These are phyloP conservation scores for Populus tremula DNA, from an alignment of 345 rosid genomes.

Conservation along the genomic window DNA sequence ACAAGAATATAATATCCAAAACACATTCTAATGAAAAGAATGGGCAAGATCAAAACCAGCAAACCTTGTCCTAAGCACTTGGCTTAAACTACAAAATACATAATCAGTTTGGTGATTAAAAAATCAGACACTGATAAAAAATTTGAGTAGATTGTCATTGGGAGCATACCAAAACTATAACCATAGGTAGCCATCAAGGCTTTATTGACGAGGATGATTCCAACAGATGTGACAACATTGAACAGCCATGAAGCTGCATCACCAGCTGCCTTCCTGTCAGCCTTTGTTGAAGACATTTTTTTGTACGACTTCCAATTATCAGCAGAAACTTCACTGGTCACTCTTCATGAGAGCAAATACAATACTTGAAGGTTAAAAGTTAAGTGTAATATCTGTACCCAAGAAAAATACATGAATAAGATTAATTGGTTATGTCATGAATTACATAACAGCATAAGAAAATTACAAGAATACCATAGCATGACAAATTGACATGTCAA, in stretches of 20 bases:
- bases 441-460: not conserved
- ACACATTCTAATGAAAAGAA: not conserved
- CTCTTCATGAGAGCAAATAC: slow-evolving; percentile 25
- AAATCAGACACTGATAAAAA: not conserved
- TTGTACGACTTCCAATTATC: slow-evolving; percentile 18
- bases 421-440: not conserved
- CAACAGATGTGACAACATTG: slow-evolving; percentile 97
- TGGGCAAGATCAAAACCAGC: not conserved
- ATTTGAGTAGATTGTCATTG: not conserved
- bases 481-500: not conserved
- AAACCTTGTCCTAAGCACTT: not conserved
- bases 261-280: slow-evolving; percentile 67
- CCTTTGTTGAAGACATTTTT: slow-evolving; percentile 67
- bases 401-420: not conserved
- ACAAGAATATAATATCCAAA: not conserved
- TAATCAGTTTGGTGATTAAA: not conserved
- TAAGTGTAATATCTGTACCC: not conserved
- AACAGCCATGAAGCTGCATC: slow-evolving; percentile 96
- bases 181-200: slow-evolving; percentile 95
- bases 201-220: slow-evolving; percentile 93
- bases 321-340: slow-evolving; percentile 26
- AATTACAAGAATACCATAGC: not conserved
- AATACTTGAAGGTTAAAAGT: not conserved
- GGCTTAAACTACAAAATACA: not conserved
- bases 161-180: slow-evolving; percentile 73